phyloP scores from a whole-genome alignment of 331 rosid species.

The Rosa hybrid region DNA sequence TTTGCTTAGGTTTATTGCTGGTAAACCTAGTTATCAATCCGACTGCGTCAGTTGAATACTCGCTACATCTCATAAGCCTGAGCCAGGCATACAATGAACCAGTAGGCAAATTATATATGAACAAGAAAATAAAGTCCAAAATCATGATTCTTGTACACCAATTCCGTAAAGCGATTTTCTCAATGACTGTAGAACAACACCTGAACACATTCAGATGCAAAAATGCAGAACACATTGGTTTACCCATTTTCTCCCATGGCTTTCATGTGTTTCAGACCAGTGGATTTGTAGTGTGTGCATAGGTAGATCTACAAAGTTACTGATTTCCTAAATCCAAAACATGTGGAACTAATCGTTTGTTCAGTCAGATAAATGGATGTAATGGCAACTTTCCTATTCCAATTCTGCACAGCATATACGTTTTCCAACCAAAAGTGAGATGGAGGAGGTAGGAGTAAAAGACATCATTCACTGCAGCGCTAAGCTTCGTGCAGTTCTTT shows the following conservation, averaged over 20 bases:
- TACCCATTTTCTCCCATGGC: not conserved
- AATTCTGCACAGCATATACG: constrained; percentile 6
- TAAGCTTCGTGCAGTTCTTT: not conserved
- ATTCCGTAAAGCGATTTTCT: not conserved
- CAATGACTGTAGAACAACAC: not conserved
- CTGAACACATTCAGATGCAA: not conserved
- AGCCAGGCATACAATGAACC: not conserved
- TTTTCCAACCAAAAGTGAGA: not conserved
- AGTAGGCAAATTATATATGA: not conserved
- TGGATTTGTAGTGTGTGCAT: not conserved
- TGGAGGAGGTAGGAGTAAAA: not conserved
- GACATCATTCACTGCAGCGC: not conserved
- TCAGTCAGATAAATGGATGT: not conserved
- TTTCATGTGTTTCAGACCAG: not conserved
- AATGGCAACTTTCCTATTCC: not conserved
- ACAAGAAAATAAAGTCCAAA: not conserved
- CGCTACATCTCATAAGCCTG: not conserved
- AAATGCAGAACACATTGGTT: not conserved
- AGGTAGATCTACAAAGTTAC: not conserved
- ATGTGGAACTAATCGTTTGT: not conserved
- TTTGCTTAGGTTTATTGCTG: too few relatives aligned
- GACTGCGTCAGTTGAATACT: not conserved
- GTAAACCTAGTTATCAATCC: too few relatives aligned
- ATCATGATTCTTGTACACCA: not conserved
- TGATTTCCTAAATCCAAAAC: constrained; percentile 10